Percentiles rank a stretch among this genome's conserved stretches.
Conservation (phyloP, 176 grass and related monocot species). For the Rhynchospora tenuis region DNA sequence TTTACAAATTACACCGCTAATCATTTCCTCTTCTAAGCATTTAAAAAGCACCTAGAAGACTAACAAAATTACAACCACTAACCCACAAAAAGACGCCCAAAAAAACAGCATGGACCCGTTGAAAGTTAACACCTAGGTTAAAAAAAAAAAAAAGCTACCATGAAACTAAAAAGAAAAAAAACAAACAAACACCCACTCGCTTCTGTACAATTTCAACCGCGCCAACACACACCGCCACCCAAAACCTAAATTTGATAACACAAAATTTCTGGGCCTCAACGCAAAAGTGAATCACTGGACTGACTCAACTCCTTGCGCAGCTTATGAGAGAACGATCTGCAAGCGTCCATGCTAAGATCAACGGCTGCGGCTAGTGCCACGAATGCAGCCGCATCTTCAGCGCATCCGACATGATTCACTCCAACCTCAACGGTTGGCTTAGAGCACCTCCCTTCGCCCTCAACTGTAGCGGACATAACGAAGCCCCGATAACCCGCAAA, state of each 20-base stretch:
- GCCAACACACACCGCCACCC: constrained; percentile 32
- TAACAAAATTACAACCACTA: neutral
- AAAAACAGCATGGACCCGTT: neutral
- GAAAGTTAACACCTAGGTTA: neutral
- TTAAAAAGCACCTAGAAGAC: constrained; percentile 32
- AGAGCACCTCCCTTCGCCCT: constrained; percentile 54
- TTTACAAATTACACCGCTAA: constrained; percentile 18
- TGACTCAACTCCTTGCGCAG: constrained; percentile 75
- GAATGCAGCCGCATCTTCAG: constrained; percentile 89
- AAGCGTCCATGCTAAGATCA: constrained; percentile 96
- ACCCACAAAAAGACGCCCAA: neutral
- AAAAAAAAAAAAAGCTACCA: neutral
- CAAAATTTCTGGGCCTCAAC: constrained; percentile 18
- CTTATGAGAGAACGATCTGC: constrained; percentile 82
- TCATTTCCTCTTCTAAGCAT: constrained; percentile 26
- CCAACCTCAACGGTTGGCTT: constrained; percentile 78
- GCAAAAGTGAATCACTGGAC: neutral
- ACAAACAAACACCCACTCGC: constrained; percentile 25
- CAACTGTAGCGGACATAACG: constrained; percentile 68
- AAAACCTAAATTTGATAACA: neutral
- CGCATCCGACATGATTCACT: constrained; percentile 56
- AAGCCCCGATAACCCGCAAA: constrained; percentile 73
- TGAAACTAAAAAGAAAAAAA: neutral
- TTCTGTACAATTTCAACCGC: constrained; percentile 33
- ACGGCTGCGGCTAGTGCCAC: constrained; percentile 80